Percentiles rank a stretch among this genome's conserved stretches.
Conservation (phyloP, 2,329 filamentous ascomycete species). For the Blastomyces silverae region DNA sequence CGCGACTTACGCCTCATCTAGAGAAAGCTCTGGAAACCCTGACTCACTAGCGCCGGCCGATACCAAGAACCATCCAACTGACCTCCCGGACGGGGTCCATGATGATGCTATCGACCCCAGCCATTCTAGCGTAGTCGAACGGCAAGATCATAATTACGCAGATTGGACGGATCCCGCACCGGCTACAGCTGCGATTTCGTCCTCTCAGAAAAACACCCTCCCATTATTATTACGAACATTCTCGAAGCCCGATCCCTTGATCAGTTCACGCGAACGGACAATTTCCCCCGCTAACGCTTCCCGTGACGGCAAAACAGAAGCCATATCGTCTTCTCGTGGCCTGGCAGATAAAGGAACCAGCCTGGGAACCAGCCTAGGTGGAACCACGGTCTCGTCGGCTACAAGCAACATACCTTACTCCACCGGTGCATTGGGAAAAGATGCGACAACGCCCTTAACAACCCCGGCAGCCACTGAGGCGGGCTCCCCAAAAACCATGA, state of each 20-base stretch:
- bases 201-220: background rate
- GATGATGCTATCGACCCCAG: background rate
- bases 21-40: conserved; percentile 64
- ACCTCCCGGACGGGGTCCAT: conserved; percentile 30
- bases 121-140: conserved; percentile 16
- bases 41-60: conserved; percentile 54
- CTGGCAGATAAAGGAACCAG: background rate
- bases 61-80: conserved; percentile 2
- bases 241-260: conserved; percentile 4
- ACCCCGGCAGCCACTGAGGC: background rate
- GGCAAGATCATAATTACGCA: conserved; percentile 42
- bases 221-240: background rate
- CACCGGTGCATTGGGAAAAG: background rate
- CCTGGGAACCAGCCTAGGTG: background rate
- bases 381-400: conserved; percentile 2
- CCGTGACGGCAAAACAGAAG: background rate
- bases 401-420: background rate
- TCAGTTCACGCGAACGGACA: background rate
- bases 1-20: conserved; percentile 70
- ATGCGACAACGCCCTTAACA: background rate
- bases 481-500: background rate
- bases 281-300: background rate
- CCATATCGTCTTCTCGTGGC: background rate
- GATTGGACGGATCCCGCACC: conserved; percentile 50
- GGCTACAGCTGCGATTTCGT: conserved; percentile 22